phyloP scores from a whole-genome alignment of 305 asterid species.

The Fraxinus angustifolia region DNA sequence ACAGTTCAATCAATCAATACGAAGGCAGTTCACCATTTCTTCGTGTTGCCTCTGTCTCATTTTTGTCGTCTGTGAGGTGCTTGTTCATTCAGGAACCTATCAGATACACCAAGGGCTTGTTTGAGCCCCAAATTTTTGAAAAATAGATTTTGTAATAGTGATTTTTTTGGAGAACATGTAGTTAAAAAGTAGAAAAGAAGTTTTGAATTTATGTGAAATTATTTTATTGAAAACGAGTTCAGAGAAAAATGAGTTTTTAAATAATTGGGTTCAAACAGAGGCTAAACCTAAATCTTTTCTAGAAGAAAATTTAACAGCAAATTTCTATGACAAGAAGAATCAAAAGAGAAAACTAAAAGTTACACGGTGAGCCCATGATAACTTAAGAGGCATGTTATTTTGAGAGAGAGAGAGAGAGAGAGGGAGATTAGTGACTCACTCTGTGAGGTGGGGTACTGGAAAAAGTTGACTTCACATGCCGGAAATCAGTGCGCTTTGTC shows the following conservation, averaged over 20 bases:
- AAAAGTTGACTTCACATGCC: constrained; percentile 76
- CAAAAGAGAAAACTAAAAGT: not conserved
- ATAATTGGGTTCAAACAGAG: not conserved
- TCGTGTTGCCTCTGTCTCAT: too few relatives aligned
- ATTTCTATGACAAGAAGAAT: constrained; percentile 8
- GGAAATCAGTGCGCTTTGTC: constrained; percentile 87
- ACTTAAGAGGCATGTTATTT: not conserved
- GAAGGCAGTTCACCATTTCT: too few relatives aligned
- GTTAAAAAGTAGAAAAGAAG: not conserved
- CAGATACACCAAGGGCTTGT: not conserved
- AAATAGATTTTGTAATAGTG: not conserved
- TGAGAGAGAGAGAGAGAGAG: constrained; percentile 13
- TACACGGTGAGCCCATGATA: not conserved
- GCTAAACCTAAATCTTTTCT: not conserved
- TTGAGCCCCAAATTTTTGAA: not conserved
- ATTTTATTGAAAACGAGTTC: not conserved
- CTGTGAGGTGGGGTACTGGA: constrained; percentile 65
- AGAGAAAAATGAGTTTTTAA: not conserved
- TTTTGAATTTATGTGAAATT: too few relatives aligned
- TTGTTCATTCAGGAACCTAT: too few relatives aligned
- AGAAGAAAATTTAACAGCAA: not conserved
- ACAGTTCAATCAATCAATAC: too few relatives aligned
- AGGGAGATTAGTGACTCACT: constrained; percentile 46
- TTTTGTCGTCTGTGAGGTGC: too few relatives aligned
- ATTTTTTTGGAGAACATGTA: not conserved